A percentile compares a stretch with the other conserved stretches of the same genome.
Conservation (phyloP, 768 basidiomycete species). For the Lactifluus piperatus region DNA sequence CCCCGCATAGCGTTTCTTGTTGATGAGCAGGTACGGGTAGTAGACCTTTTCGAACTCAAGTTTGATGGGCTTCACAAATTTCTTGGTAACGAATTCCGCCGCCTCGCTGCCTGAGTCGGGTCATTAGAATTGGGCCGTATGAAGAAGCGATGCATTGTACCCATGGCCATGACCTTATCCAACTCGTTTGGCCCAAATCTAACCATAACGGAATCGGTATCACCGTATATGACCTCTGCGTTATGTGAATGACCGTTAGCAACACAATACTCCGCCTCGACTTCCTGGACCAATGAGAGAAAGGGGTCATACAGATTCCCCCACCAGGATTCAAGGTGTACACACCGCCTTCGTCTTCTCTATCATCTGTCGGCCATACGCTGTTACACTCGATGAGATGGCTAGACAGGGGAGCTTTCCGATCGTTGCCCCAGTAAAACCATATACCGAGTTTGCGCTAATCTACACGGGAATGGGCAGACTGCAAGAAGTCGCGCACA, state of each 20-base stretch:
- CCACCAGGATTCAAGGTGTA: not conserved
- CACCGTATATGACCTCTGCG: slow-evolving; percentile 95
- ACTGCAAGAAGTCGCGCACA: not conserved
- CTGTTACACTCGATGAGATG: slow-evolving; percentile 91
- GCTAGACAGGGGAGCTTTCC: slow-evolving; percentile 94
- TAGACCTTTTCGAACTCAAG: slow-evolving; percentile 99
- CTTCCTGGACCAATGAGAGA: slow-evolving; percentile 44
- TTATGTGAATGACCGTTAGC: slow-evolving; percentile 81
- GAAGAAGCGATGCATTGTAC: slow-evolving; percentile 34
- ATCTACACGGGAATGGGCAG: slow-evolving; percentile 44
- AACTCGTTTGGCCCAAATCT: slow-evolving; percentile 89
- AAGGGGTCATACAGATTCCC: not conserved
- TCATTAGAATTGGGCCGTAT: not conserved
- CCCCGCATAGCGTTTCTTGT: slow-evolving; percentile 97
- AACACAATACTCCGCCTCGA: slow-evolving; percentile 78
- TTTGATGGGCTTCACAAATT: slow-evolving; percentile 94
- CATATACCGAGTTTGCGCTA: slow-evolving; percentile 98
- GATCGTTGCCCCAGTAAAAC: slow-evolving; percentile 95
- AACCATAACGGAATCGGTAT: slow-evolving; percentile 99
- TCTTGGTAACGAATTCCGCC: slow-evolving; percentile 80
- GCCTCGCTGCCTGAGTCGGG: slow-evolving; percentile 73
- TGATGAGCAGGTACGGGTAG: slow-evolving; percentile 96
- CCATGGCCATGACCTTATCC: slow-evolving; percentile 79
- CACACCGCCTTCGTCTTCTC: slow-evolving; percentile 85
- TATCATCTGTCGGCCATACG: slow-evolving; percentile 99